Evolutionary conservation across 2,329 filamentous ascomycete genomes (phyloP), one percentile per base, ranked within the genome.

Genomic region (Talaromyces rugulosus): DNA sequence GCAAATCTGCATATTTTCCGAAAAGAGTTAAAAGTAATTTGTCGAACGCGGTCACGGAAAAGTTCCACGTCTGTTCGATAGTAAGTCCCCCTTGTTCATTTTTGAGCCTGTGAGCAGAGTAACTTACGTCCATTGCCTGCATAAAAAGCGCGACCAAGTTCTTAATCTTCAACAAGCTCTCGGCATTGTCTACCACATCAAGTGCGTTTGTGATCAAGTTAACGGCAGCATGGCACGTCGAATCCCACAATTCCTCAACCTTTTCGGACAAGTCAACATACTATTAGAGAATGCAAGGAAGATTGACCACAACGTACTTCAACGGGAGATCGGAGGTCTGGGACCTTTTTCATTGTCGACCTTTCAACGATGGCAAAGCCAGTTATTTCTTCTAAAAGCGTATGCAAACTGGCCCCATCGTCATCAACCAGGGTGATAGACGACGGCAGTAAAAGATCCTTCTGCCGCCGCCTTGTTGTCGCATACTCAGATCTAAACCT

Each of bases 231-330:
- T 93, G 91, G 72, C 94, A 98, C 91, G 98, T 95, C 0, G 93
- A 97, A 70, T 98, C 94, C 95, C 95, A 99, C 2, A 99, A 81
- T 76, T 98, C 95, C 71, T 99, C 95, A n/a, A 97, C 87, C 90
- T 93, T 64, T 28, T 51, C 23, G 9, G 34, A 23, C 27, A 27
- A 30, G 27, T 62, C 27, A 62, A 51, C 36, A 8, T 47, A 18
- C 8, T 2, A 36, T 18, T 16, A 51, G 16, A 18, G 28, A 23
- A 23, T 51, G 28, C 51, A n/a, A 18, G 2, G 4, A 44, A 16
- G 1, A 36, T 14, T 14, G 30, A 12, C 16, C 4, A 31, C 23
- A 5, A 71, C 85, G 75, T 75, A 94, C 93, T 79, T 99, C 95
- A 66, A 90, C 86, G 11, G 86, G 80, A 31, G 92, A 89, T 65